Conservation (phyloP, 108 stramenopile genomes). For the Poteriospumella lacustris region DNA sequence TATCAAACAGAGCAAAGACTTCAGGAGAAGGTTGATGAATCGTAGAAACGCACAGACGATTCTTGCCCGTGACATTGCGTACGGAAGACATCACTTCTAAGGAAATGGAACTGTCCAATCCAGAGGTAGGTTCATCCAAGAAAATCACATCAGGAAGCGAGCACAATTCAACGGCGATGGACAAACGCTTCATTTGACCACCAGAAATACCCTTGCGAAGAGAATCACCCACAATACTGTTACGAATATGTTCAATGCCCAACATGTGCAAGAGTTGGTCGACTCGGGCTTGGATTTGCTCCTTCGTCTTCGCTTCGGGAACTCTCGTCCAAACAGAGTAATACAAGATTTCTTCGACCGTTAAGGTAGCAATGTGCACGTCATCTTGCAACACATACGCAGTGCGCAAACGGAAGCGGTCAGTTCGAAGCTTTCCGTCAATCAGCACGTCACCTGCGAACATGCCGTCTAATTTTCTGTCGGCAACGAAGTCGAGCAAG, state of each 20-base stretch:
- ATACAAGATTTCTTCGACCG: conserved; percentile 37
- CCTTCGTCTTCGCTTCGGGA: not conserved
- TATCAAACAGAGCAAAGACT: conserved; percentile 30
- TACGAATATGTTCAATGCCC: not conserved
- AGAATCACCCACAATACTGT: conserved; percentile 31
- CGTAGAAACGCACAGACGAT: conserved; percentile 8
- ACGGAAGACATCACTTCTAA: conserved; percentile 29
- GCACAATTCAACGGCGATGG: conserved; percentile 60
- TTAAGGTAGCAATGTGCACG: conserved; percentile 36
- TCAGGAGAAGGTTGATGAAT: conserved; percentile 29
- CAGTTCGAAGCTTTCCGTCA: not conserved
- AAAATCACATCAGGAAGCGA: conserved; percentile 48
- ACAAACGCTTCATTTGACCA: conserved; percentile 68
- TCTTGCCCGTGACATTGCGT: not conserved
- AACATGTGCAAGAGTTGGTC: not conserved
- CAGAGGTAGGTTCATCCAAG: conserved; percentile 54
- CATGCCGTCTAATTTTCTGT: not conserved
- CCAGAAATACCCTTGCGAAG: conserved; percentile 48
- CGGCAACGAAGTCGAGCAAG: conserved; percentile 14
- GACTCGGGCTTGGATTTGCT: conserved; percentile 14
- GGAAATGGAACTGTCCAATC: conserved; percentile 33
- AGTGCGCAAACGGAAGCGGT: not conserved
- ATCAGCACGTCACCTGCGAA: conserved; percentile 7
- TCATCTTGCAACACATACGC: conserved; percentile 44
- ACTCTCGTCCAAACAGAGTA: conserved; percentile 37